Evolutionary conservation across 129 eudicot genomes (phyloP).

Genomic region (Lonicera japonica): DNA sequence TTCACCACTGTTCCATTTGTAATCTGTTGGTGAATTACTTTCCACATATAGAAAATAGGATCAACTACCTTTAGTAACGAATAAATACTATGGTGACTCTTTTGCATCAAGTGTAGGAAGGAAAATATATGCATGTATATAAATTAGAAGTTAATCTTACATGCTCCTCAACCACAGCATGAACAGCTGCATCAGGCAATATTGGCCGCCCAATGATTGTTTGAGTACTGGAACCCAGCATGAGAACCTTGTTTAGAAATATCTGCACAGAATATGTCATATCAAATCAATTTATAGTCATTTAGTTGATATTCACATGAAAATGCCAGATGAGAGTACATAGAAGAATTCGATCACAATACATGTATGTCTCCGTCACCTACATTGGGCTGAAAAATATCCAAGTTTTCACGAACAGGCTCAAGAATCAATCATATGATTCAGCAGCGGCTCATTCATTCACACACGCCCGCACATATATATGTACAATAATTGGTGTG

Average conservation of each 20-base stretch:
- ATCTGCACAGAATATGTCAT: slow-evolving; percentile 42
- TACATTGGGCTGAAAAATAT: too few relatives aligned
- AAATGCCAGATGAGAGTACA: too few relatives aligned
- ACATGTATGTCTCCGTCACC: too few relatives aligned
- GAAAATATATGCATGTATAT: too few relatives aligned
- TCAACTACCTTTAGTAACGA: background rate
- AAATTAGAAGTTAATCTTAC: slow-evolving; percentile 34
- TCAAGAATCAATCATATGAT: too few relatives aligned
- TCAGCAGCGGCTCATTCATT: too few relatives aligned
- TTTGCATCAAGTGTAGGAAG: too few relatives aligned
- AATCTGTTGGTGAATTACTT: background rate
- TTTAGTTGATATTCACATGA: background rate
- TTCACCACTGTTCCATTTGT: background rate
- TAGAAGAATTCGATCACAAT: too few relatives aligned
- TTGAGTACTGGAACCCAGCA: slow-evolving; percentile 84
- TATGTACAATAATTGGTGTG: too few relatives aligned
- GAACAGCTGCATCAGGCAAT: slow-evolving; percentile 85
- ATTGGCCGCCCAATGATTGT: slow-evolving; percentile 92
- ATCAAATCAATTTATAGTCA: slow-evolving; percentile 3
- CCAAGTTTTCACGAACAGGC: too few relatives aligned
- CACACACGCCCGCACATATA: too few relatives aligned
- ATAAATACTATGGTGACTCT: background rate
- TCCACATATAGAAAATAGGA: background rate
- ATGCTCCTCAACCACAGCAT: slow-evolving; percentile 96
- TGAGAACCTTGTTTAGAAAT: slow-evolving; percentile 76